Base-by-base conservation (phyloP, 768 basidiomycete species). In the Hemileccinum impolitum region DNA sequence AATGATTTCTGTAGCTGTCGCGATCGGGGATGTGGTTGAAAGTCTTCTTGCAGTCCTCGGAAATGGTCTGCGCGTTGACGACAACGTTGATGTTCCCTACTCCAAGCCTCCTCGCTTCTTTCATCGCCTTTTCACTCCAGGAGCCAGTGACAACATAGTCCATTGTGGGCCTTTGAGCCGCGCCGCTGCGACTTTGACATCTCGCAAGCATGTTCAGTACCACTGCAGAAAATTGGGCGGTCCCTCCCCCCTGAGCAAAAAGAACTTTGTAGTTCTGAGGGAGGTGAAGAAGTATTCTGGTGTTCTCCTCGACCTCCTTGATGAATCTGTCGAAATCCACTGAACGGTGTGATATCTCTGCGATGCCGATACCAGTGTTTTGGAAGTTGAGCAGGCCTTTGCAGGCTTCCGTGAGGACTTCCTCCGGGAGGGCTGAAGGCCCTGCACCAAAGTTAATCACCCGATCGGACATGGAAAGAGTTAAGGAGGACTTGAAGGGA, bases 331-430 rank as follows among this genome's bases (percentile, higher is more conserved):
- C 76, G 67, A 98, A 98, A 55, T 94, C 87, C 59, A 89, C 82
- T 35, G 93, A 93, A 56, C 96, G 88, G 68, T 99, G 96, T 1
- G 93, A 95, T 64, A 98, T 81, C 69, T 99, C 96, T 37, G 92
- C 89, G 64, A 99, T 83, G 38, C 96, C 96, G 52, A 98, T 94
- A 23, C 96, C 96, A 3, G 90, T 94, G 40, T 78, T 78, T 48
- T 85, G 75, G 69, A 92, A 97, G 75, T 98, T 88, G 60, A 99
- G 73, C n/a, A 98, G 76, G 14, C 88, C 92, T 53, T 79, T 72
- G 13, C 87, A 78, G 2, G 94, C 92, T 64, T 94, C 82, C 58
- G 84, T 70, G 45, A 99, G 81, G 26, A 97, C 91, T 4, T 82
- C 72, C n/a, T 83, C 77, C 14, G 96, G 96, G 36, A 99, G 76